phyloP scores from a whole-genome alignment of 2,329 filamentous ascomycete genomes.

The Fusarium compactum region DNA sequence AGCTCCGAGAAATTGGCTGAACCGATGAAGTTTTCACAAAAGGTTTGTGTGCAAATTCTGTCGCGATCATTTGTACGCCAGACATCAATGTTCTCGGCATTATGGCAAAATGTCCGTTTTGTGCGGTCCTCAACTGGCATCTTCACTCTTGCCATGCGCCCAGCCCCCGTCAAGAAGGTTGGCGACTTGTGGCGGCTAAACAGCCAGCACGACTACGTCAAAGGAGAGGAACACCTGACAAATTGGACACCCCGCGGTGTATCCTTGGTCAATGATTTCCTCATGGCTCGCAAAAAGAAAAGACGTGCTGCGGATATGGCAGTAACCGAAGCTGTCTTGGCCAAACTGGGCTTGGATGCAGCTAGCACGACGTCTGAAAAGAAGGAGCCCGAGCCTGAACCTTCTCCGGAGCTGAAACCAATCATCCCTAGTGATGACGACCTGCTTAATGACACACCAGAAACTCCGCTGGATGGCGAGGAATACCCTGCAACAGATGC shows the following conservation, averaged over 20 bases:
- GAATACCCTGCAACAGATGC: constrained; percentile 26
- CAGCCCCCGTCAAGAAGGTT: constrained; percentile 88
- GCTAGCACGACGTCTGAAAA: constrained; percentile 51
- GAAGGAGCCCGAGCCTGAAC: constrained; percentile 55
- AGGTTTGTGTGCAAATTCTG: constrained; percentile 84
- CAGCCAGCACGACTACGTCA: constrained; percentile 94
- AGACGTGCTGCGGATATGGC: constrained; percentile 84
- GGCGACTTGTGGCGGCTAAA: constrained; percentile 97
- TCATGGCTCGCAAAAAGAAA: constrained; percentile 78
- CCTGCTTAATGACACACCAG: constrained; percentile 68
- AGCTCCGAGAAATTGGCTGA: constrained; percentile 85
- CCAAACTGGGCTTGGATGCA: constrained; percentile 65
- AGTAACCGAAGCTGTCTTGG: constrained; percentile 75
- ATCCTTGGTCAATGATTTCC: constrained; percentile 89
- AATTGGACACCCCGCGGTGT: constrained; percentile 92
- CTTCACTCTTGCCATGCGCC: constrained; percentile 87
- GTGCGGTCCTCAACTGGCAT: constrained; percentile 89
- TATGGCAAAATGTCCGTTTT: constrained; percentile 87
- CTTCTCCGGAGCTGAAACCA: constrained; percentile 52
- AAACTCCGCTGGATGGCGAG: constrained; percentile 54
- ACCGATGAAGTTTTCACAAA: constrained; percentile 87
- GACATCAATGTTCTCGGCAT: constrained; percentile 84
- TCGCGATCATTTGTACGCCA: constrained; percentile 87
- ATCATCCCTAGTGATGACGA: constrained; percentile 67
- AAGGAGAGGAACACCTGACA: constrained; percentile 88